Evolutionary conservation across 148 eudicot species (phyloP).

Genomic region (Salicornia ramosissima): DNA sequence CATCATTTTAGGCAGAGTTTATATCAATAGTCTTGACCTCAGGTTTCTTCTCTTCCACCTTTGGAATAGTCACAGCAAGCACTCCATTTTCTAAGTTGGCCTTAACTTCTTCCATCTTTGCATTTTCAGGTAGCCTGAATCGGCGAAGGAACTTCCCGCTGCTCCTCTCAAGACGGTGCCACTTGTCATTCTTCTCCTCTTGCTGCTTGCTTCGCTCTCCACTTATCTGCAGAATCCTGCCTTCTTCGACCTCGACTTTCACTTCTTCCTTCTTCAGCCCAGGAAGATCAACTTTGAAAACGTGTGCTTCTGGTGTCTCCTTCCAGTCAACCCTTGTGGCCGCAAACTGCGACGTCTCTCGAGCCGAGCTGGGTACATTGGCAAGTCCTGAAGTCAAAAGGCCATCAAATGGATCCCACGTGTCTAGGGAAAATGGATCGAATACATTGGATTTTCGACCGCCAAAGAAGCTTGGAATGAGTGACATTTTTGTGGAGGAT

Average conservation of each 20-base stretch:
- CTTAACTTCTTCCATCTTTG: slow-evolving; percentile 43
- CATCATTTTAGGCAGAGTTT: slow-evolving; percentile 21
- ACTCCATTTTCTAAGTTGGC: slow-evolving; percentile 50
- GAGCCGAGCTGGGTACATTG: slow-evolving; percentile 23
- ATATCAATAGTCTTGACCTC: slow-evolving; percentile 37
- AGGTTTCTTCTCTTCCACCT: slow-evolving; percentile 46
- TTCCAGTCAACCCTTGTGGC: slow-evolving; percentile 42
- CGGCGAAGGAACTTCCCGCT: slow-evolving; percentile 42
- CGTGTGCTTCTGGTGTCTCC: slow-evolving; percentile 42
- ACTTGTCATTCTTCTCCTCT: slow-evolving; percentile 30
- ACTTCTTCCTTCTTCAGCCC: slow-evolving; percentile 52
- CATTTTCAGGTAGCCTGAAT: slow-evolving; percentile 42
- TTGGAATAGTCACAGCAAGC: slow-evolving; percentile 50
- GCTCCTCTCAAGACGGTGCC: slow-evolving; percentile 38
- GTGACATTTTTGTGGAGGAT: slow-evolving; percentile 17
- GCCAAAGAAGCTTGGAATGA: slow-evolving; percentile 34
- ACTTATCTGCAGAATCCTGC: slow-evolving; percentile 28
- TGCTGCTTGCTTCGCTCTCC: slow-evolving; percentile 26
- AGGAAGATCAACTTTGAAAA: slow-evolving; percentile 48
- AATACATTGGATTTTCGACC: slow-evolving; percentile 31
- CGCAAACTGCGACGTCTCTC: slow-evolving; percentile 37
- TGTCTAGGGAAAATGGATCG: slow-evolving; percentile 36
- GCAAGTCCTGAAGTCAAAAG: slow-evolving; percentile 21
- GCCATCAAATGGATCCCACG: slow-evolving; percentile 31
- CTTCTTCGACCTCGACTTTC: slow-evolving; percentile 48